Evolutionary conservation across 129 eudicot genomes (phyloP).

Genomic region (Artemisia tridentata): DNA sequence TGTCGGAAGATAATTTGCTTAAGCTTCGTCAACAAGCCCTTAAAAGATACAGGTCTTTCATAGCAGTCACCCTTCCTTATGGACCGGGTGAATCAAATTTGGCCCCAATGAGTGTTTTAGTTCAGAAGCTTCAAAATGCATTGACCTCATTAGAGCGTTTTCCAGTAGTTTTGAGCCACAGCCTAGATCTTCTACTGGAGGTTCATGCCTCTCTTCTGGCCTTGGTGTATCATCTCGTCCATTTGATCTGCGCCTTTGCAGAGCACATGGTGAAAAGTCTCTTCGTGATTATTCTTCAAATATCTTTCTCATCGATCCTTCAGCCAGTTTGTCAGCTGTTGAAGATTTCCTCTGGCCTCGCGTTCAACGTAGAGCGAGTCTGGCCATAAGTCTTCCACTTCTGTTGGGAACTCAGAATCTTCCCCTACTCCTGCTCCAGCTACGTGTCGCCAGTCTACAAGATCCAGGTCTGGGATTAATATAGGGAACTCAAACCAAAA

Average conservation of each 20-base stretch:
- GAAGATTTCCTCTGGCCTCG: constrained; percentile 91
- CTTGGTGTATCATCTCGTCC: constrained; percentile 66
- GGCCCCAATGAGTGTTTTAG: constrained; percentile 63
- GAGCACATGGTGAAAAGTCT: constrained; percentile 73
- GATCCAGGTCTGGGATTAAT: constrained; percentile 58
- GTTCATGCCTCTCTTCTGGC: constrained; percentile 72
- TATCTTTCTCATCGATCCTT: constrained; percentile 71
- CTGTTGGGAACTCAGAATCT: constrained; percentile 55
- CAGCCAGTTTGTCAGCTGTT: constrained; percentile 79
- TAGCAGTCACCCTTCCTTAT: constrained; percentile 53
- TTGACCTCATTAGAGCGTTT: constrained; percentile 78
- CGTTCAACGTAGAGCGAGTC: constrained; percentile 67
- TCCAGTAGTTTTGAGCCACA: constrained; percentile 71
- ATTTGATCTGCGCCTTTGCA: constrained; percentile 68
- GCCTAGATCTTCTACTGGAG: constrained; percentile 58
- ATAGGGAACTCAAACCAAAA: constrained; percentile 47
- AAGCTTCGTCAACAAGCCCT: constrained; percentile 68
- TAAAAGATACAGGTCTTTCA: constrained; percentile 56
- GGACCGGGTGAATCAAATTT: constrained; percentile 32
- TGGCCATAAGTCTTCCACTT: constrained; percentile 55
- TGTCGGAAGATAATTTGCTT: constrained; percentile 49
- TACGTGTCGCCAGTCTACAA: constrained; percentile 64
- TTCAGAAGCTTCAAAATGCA: constrained; percentile 88
- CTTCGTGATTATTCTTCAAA: constrained; percentile 89
- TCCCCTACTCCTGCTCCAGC: constrained; percentile 54